Percentiles rank a stretch among this genome's conserved stretches.
Evolutionary conservation across 768 basidiomycete genomes (phyloP).

Genomic region (Asterophora lycoperdoides): DNA sequence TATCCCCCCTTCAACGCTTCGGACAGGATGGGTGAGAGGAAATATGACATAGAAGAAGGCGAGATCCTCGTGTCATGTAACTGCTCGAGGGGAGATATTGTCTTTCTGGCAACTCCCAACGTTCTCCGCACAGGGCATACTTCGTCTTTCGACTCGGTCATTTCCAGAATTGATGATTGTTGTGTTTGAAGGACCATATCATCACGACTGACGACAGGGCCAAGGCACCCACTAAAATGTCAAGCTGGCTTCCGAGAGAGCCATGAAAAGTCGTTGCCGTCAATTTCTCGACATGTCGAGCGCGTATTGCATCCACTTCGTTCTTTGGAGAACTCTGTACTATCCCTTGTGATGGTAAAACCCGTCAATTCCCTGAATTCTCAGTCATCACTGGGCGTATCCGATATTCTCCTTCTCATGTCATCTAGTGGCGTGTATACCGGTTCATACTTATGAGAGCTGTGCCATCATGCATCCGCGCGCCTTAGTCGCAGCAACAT

Average conservation of each 20-base stretch:
- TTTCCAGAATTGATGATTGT: no score
- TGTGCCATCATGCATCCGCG: no score
- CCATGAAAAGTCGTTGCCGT: background rate
- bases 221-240: background rate
- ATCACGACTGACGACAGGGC: background rate
- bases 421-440: background rate
- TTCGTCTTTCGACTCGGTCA: background rate
- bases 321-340: background rate
- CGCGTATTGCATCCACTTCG: background rate
- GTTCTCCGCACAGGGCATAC: background rate
- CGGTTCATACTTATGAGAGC: no score
- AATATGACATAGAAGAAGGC: background rate
- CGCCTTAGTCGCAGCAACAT: no score
- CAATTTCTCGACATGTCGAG: background rate
- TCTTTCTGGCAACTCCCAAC: background rate
- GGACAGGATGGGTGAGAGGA: no score
- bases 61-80: background rate
- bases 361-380: background rate
- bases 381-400: background rate
- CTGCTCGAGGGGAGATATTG: background rate
- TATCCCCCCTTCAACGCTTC: no score
- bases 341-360: background rate
- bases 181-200: background rate
- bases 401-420: background rate
- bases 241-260: background rate